Conservation (phyloP, 768 basidiomycete genomes). For the Cantharellus cinnabarinus region DNA sequence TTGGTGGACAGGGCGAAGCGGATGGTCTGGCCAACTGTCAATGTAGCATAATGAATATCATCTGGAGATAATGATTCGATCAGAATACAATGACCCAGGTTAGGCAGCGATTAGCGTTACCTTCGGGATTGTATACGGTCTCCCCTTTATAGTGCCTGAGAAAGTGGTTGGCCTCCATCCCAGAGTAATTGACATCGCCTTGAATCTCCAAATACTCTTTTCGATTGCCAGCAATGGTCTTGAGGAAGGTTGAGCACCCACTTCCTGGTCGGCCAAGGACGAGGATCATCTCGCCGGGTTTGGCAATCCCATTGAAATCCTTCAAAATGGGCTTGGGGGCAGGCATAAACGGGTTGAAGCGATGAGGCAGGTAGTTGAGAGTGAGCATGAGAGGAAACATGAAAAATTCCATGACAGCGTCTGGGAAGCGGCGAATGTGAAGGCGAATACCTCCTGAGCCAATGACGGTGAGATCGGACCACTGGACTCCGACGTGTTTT, state of each 20-base stretch:
- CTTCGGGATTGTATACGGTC: conserved; percentile 30
- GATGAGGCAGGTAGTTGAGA: conserved; percentile 21
- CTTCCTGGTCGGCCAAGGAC: conserved; percentile 24
- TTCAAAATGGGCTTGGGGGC: conserved; percentile 29
- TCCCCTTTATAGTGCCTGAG: conserved; percentile 18
- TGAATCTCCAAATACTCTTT: conserved; percentile 19
- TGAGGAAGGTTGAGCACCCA: conserved; percentile 30
- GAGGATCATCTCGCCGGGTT: conserved; percentile 60
- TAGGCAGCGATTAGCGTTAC: conserved; percentile 15
- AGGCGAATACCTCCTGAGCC: conserved; percentile 25
- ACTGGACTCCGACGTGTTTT: conserved; percentile 59
- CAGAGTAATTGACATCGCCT: conserved; percentile 28
- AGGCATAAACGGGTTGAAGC: background rate
- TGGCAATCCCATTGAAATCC: conserved; percentile 28
- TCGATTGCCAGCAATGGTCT: conserved; percentile 25
- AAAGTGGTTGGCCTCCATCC: conserved; percentile 27
- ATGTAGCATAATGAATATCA: conserved; percentile 30
- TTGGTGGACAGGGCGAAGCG: conserved; percentile 28
- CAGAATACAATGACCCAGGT: background rate
- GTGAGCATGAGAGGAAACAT: conserved; percentile 30
- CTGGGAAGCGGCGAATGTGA: conserved; percentile 15
- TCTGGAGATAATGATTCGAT: conserved; percentile 14
- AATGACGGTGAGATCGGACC: conserved; percentile 47
- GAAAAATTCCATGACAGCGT: conserved; percentile 33
- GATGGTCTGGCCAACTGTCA: conserved; percentile 30